phyloP scores from a whole-genome alignment of 805 yeast species.

The Metschnikowia dekortorum region DNA sequence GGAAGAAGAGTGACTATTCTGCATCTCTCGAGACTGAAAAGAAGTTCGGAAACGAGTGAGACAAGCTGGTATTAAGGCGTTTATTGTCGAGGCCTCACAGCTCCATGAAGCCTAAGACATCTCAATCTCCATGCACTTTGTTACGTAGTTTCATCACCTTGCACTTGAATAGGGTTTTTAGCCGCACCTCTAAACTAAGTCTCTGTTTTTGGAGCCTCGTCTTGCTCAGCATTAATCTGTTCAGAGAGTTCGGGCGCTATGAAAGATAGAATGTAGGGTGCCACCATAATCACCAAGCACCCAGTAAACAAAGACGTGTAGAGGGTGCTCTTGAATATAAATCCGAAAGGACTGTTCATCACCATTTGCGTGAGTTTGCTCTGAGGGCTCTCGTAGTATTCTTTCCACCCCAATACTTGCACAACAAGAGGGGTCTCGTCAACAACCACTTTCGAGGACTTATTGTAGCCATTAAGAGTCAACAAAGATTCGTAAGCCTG shows the following conservation, averaged over 20 bases:
- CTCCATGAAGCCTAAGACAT: background rate
- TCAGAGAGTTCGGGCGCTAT: slow-evolving; percentile 38
- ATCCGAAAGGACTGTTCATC: slow-evolving; percentile 39
- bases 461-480: slow-evolving; percentile 15
- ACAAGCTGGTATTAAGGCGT: background rate
- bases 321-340: slow-evolving; percentile 32
- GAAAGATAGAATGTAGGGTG: slow-evolving; percentile 28
- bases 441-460: slow-evolving; percentile 16
- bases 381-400: slow-evolving; percentile 31
- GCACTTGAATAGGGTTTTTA: background rate
- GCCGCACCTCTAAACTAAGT: background rate
- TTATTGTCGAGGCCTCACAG: background rate
- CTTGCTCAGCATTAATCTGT: slow-evolving; percentile 21
- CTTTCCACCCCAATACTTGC: slow-evolving; percentile 20
- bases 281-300: slow-evolving; percentile 24
- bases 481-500: slow-evolving; percentile 23
- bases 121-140: background rate
- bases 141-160: background rate
- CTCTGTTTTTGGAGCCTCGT: background rate
- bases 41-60: slow-evolving; percentile 14
- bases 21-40: slow-evolving; percentile 19
- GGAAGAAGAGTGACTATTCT: slow-evolving; percentile 22
- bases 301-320: slow-evolving; percentile 32
- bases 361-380: slow-evolving; percentile 30
- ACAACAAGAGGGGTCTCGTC: slow-evolving; percentile 19